Evolutionary conservation across 768 basidiomycete species (phyloP).

Genomic region (Agaricus subrufescens): DNA sequence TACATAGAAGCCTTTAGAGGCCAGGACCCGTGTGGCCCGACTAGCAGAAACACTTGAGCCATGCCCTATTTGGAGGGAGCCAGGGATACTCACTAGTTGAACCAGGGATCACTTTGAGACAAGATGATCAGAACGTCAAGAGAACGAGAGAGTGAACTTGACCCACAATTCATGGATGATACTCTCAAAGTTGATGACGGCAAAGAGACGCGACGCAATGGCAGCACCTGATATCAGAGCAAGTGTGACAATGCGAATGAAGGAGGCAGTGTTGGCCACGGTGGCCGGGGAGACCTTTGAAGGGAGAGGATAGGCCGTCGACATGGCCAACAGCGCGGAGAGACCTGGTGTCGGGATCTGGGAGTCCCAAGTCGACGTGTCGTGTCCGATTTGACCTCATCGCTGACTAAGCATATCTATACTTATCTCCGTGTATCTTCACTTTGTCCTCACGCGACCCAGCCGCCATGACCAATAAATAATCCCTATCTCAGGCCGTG

Average conservation of each 20-base stretch:
- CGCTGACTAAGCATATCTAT: conserved; percentile 20
- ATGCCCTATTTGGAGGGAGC: conserved; percentile 12
- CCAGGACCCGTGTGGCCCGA: conserved; percentile 89
- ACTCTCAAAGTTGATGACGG: conserved; percentile 97
- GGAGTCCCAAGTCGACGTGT: conserved; percentile 26
- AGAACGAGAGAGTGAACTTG: not conserved
- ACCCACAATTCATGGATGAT: conserved; percentile 99
- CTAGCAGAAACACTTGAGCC: conserved; percentile 34
- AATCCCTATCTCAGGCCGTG: not conserved
- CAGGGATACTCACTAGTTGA: conserved; percentile 80
- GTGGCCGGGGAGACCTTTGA: conserved; percentile 63
- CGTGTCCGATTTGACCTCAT: conserved; percentile 14
- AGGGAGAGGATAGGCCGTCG: conserved; percentile 72
- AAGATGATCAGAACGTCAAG: conserved; percentile 10
- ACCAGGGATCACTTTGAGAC: conserved; percentile 86
- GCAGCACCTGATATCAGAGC: conserved; percentile 90
- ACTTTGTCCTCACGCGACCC: not conserved
- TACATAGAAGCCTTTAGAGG: conserved; percentile 94
- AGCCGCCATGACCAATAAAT: not conserved
- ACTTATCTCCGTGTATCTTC: not conserved
- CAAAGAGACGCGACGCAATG: conserved; percentile 93
- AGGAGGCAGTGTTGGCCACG: conserved; percentile 82
- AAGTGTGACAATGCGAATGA: conserved; percentile 88
- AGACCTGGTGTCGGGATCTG: conserved; percentile 3
- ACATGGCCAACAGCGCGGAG: conserved; percentile 47